Evolutionary conservation across 306 rosid genomes (phyloP).

Genomic region (Echinosophora koreensis): DNA sequence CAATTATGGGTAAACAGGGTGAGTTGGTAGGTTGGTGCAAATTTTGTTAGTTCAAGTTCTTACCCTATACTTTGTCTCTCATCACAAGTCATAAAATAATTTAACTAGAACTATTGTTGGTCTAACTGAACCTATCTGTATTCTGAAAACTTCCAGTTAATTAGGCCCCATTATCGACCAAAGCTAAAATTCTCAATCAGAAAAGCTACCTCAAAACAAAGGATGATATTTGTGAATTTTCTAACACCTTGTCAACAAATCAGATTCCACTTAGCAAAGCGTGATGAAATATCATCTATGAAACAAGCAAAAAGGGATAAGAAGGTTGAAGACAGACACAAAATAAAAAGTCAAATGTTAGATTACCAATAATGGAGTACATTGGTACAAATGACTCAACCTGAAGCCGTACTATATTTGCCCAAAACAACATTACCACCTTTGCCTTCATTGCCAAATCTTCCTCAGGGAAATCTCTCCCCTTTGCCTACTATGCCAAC

Average conservation of each 20-base stretch:
- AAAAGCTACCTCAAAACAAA: neutral
- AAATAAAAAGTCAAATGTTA: neutral
- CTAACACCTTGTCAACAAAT: neutral
- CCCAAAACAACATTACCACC: conserved; percentile 15
- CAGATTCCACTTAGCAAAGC: neutral
- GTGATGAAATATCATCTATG: no score
- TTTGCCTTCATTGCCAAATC: conserved; percentile 6
- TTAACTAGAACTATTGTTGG: neutral
- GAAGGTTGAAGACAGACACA: neutral
- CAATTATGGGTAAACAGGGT: neutral
- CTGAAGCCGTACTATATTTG: conserved; percentile 5
- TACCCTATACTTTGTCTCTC: no score
- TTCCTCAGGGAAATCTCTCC: neutral
- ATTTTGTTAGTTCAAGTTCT: neutral
- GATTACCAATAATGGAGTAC: neutral
- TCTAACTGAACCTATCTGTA: neutral
- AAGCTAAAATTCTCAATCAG: neutral
- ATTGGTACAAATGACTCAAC: neutral
- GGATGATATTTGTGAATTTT: neutral
- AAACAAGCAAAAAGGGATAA: neutral
- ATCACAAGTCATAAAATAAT: no score
- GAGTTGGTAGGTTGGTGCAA: neutral
- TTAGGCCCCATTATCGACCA: neutral
- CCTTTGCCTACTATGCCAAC: conserved; percentile 7
- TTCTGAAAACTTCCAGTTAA: neutral